Evolutionary conservation across 768 basidiomycete genomes (phyloP), one percentile per base, ranked within the genome.

Genomic region (Trametes maxima): DNA sequence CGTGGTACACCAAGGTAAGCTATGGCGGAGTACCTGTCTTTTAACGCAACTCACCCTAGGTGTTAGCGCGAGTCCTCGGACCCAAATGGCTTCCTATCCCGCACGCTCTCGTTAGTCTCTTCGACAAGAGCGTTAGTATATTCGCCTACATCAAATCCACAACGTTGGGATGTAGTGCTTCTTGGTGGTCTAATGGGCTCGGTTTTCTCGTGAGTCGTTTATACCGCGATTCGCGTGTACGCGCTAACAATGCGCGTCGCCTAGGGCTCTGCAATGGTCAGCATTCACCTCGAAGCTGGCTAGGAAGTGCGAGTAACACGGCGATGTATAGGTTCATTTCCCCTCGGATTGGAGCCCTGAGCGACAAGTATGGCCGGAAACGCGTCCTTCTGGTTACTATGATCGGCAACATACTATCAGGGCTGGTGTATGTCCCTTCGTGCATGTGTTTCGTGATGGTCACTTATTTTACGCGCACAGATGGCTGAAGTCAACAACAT

Each of bases 131-230:
- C 86, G 12, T 62, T 86, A 51, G 78, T 95, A 46, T 88, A 88
- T 72, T 80, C 82, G 39, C 78, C 86, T 36, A 72, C 77, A 35
- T 72, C 74, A 50, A 86, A 90, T 57, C 85, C 88, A 22, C 81
- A 86, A 70, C 85, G 84, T 82, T 97, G 95, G 94, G 96, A 99
- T 70, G 78, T 98, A 16, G 94, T 98, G 16, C 82, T 98, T 24
- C 80, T 99, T 87, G 89, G 89, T 36, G 95, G 95, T 2, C 78
- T 96, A 42, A 92, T 97, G 89, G 95, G 95, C 21, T 95, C 94
- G 13, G 85, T 88, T 19, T 97, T 95, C 78, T 93, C 95, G 85
- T 94, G 75, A 72, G 89, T 83, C 28, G 13, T 67, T 65, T 54
- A 14, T 11, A 12, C 11, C n/a, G 39, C 40, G n/a, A 17, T 22